Evolutionary conservation across 1,284 basidiomycete genomes (phyloP).

Genomic region (Ceratobasidium sp.): DNA sequence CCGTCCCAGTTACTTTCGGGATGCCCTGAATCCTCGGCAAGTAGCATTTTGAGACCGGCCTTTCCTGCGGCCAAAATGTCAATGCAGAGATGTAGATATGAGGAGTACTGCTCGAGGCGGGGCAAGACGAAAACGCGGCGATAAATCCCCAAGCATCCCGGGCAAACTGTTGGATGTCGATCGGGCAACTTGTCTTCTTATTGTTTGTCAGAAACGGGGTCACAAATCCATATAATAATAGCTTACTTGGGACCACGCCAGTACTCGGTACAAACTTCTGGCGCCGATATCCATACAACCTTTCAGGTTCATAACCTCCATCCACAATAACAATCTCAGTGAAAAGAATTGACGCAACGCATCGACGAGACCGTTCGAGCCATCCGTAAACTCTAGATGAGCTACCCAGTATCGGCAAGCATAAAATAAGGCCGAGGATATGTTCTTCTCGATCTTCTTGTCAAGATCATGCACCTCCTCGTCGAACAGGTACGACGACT

Average conservation of each 20-base stretch:
- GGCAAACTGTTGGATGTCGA: background rate
- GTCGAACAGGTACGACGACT: conserved; percentile 1
- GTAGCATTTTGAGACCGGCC: conserved; percentile 11
- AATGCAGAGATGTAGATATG: conserved; percentile 22
- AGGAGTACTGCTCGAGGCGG: background rate
- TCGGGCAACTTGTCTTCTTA: background rate
- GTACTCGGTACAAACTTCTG: background rate
- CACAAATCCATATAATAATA: background rate
- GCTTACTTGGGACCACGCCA: background rate
- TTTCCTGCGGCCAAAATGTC: conserved; percentile 1
- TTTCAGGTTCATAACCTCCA: conserved; percentile 20
- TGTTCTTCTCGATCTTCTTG: background rate
- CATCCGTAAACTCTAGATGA: background rate
- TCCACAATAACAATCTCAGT: conserved; percentile 16
- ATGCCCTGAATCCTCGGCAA: background rate
- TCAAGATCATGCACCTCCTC: background rate
- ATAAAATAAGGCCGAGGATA: background rate
- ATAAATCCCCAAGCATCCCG: conserved; percentile 17
- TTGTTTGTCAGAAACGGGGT: background rate
- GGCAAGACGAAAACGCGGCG: background rate
- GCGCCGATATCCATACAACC: background rate
- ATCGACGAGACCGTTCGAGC: background rate
- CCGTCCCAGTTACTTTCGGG: background rate
- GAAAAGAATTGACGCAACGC: background rate
- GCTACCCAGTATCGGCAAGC: conserved; percentile 5